Evolutionary conservation across 352 stramenopile genomes (phyloP).

Genomic region (Phytophthora sp.): DNA sequence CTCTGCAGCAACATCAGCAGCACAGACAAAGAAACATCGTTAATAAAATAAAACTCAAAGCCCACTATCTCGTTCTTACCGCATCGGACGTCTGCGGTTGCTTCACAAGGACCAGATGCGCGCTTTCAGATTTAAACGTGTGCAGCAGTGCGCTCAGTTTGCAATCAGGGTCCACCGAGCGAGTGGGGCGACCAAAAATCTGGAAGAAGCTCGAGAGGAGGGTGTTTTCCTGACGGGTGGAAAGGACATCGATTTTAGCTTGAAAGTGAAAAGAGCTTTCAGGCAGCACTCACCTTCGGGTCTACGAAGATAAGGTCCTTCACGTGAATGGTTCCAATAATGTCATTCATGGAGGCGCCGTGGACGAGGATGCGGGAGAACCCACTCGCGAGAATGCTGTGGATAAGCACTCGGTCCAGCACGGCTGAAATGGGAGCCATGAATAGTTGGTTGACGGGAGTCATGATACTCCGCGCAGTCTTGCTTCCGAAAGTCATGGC

Average conservation of each 20-base stretch:
- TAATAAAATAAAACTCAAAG: background rate
- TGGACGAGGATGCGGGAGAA: constrained; percentile 96
- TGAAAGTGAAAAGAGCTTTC: constrained; percentile 31
- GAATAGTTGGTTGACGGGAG: constrained; percentile 93
- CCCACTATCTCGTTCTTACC: constrained; percentile 5
- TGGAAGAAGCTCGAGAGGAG: constrained; percentile 71
- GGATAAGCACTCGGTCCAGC: constrained; percentile 85
- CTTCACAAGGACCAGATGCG: constrained; percentile 95
- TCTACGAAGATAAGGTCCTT: constrained; percentile 99
- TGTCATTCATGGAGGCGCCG: constrained; percentile 83
- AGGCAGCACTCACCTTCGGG: constrained; percentile 87
- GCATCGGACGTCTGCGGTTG: constrained; percentile 83
- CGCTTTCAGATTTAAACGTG: constrained; percentile 94
- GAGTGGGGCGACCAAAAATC: constrained; percentile 61
- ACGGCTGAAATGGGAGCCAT: constrained; percentile 91
- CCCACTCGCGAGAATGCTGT: constrained; percentile 95
- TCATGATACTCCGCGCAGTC: constrained; percentile 94
- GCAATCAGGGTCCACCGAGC: constrained; percentile 91
- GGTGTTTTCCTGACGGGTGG: constrained; percentile 54
- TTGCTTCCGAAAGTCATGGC: constrained; percentile 95
- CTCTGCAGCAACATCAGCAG: constrained; percentile 41
- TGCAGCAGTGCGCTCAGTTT: constrained; percentile 93
- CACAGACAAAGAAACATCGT: background rate
- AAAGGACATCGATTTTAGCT: constrained; percentile 41
- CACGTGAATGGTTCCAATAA: constrained; percentile 97